These are phyloP conservation scores for Tetracladium maxilliforme DNA, from an alignment of 2,329 filamentous ascomycete species.

Conservation along the genomic window DNA sequence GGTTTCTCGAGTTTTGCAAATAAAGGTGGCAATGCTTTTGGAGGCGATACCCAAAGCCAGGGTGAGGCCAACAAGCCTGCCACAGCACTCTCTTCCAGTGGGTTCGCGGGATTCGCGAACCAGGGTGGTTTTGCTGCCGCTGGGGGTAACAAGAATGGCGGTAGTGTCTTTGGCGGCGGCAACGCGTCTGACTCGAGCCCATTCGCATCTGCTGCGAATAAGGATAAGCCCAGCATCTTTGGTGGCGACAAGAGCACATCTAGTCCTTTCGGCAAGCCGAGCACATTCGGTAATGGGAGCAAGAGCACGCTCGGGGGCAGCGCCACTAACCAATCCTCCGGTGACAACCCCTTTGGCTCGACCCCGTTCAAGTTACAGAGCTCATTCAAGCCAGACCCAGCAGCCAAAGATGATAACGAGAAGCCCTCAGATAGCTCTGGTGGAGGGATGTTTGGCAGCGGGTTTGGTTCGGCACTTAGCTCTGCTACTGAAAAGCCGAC, in stretches of 20 bases:
- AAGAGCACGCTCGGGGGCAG: too few relatives aligned
- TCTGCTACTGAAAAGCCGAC: conserved; percentile 23
- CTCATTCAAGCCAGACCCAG: conserved; percentile 25
- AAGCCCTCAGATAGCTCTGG: conserved; percentile 25
- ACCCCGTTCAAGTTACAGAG: conserved; percentile 14
- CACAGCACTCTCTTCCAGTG: conserved; percentile 21
- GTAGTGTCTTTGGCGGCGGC: conserved; percentile 2
- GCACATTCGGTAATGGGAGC: too few relatives aligned
- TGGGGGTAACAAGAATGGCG: conserved; percentile 3
- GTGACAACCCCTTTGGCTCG: conserved; percentile 14
- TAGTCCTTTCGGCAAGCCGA: conserved; percentile 4
- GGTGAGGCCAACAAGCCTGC: conserved; percentile 10
- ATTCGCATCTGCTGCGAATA: conserved; percentile 14
- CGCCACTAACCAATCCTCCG: too few relatives aligned
- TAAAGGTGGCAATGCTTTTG: conserved; percentile 18
- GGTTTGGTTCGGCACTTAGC: conserved; percentile 43
- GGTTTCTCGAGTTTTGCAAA: conserved; percentile 22
- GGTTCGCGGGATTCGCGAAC: conserved; percentile 38
- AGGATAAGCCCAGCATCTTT: conserved; percentile 5
- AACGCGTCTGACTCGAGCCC: conserved; percentile 13
- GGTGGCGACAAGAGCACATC: conserved; percentile 2
- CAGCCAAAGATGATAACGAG: conserved; percentile 41
- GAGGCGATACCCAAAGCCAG: conserved; percentile 12
- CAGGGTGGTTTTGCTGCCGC: conserved; percentile 35
- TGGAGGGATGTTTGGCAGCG: conserved; percentile 42